Base-by-base conservation (phyloP, 179 eudicot genomes). In the Vitellaria paradoxa region DNA sequence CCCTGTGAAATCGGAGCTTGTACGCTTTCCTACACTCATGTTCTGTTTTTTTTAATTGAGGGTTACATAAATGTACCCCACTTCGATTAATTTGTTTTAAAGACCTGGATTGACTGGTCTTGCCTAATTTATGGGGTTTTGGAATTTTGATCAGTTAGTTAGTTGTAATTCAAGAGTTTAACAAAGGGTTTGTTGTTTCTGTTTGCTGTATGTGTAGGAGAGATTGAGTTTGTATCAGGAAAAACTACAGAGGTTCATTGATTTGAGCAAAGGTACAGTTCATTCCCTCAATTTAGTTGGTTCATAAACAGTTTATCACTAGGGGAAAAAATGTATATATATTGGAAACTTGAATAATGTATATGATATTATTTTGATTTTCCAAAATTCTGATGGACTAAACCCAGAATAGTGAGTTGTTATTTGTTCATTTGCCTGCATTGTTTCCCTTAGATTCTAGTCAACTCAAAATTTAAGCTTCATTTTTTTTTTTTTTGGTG, bases 141-240 rank as follows among this genome's bases (percentile, higher is more conserved):
- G 26, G 7, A 30, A 24, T 50, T 59, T 24, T 72, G 9, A 2
- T 9, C 60, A n/a, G n/a, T 62, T 78, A 4, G 18, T 0, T 21
- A 14, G 73, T 47, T 72, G 12, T 49, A 5, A 10, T 40, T 50
- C 12, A 7, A 59, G 42, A 15, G 4, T 53, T 61, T 3, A 68
- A 68, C 24, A 62, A 63, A 15, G 21, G 9, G 49, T 5, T 30
- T 26, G 37, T 63, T 70, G 60, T 21, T 40, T 14, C 12, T 64
- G 61, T 76, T 68, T 20, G 49, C 52, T 63, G 46, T 30, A 45
- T 74, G n/a, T 85, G 72, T 83, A 95, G 99, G 99, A 95, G 74
- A 90, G 99, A 78, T 73, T 93, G 66, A 86, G 85, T 74, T 85
- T 88, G 79, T 91, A 89, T 77, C 90, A 93, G 77, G 95, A 88